Percentiles rank a stretch among this genome's conserved stretches.
phyloP scores from a whole-genome alignment of 352 stramenopile species.

The Globisporangium splendens region DNA sequence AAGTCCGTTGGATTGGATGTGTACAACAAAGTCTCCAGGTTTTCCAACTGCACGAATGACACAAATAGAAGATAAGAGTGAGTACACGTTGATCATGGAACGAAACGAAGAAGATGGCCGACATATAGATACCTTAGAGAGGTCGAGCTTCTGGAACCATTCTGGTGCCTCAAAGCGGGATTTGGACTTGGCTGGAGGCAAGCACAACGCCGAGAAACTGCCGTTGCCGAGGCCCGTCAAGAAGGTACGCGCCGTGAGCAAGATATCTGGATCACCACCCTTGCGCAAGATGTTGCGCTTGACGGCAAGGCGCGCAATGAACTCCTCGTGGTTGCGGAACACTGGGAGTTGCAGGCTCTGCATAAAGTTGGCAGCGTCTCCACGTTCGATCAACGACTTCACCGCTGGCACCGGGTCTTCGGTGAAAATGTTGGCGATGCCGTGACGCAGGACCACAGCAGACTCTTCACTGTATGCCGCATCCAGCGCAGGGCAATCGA shows the following conservation, averaged over 20 bases:
- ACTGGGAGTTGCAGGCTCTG: constrained; percentile 94
- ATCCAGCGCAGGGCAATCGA: constrained; percentile 97
- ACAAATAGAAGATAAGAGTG: not conserved
- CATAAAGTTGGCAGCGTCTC: constrained; percentile 92
- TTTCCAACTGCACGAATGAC: constrained; percentile 24
- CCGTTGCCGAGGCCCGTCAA: constrained; percentile 71
- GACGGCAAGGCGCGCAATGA: constrained; percentile 94
- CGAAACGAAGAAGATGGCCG: not conserved
- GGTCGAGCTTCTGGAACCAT: constrained; percentile 58
- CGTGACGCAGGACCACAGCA: constrained; percentile 91
- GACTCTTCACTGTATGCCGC: constrained; percentile 91
- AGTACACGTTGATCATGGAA: not conserved
- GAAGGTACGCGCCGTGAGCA: constrained; percentile 89
- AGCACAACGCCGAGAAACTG: constrained; percentile 48
- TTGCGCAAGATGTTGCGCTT: constrained; percentile 94
- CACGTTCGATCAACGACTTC: constrained; percentile 88
- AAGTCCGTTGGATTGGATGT: constrained; percentile 51
- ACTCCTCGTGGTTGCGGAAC: constrained; percentile 92
- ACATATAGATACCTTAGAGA: constrained; percentile 40
- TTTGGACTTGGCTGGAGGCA: constrained; percentile 77
- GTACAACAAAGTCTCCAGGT: constrained; percentile 55
- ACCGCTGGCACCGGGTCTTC: constrained; percentile 93
- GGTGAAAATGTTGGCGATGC: constrained; percentile 92
- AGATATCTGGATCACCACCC: constrained; percentile 95
- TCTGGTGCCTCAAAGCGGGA: constrained; percentile 71